Conservation (phyloP, 352 stramenopile species). For the Thalassiosira allenii region DNA sequence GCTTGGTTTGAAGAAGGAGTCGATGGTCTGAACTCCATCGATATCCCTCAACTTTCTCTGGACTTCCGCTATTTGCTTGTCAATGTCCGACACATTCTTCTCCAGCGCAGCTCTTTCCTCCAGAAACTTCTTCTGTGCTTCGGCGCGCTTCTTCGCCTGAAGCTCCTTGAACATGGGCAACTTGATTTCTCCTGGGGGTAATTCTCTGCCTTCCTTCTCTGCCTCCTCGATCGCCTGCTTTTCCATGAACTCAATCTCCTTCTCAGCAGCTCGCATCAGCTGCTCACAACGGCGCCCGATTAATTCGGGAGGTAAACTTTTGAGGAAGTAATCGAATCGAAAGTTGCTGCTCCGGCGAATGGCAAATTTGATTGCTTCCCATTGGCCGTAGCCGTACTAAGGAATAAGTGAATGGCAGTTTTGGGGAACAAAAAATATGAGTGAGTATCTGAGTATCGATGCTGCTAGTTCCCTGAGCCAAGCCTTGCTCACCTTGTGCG, state of each 20-base stretch:
- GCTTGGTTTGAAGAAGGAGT: slow-evolving; percentile 36
- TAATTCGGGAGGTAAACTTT: slow-evolving; percentile 74
- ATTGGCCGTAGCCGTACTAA: slow-evolving; percentile 61
- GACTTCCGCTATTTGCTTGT: slow-evolving; percentile 72
- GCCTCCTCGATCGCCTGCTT: slow-evolving; percentile 73
- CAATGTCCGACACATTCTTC: slow-evolving; percentile 73
- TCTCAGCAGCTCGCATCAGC: slow-evolving; percentile 81
- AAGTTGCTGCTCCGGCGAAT: slow-evolving; percentile 79
- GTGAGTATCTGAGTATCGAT: too few species aligned
- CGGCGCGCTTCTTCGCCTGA: slow-evolving; percentile 62
- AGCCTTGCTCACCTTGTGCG: slow-evolving; percentile 75
- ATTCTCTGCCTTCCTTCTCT: slow-evolving; percentile 50
- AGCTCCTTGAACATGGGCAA: slow-evolving; percentile 66
- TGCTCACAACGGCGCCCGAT: slow-evolving; percentile 82
- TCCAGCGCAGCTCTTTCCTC: slow-evolving; percentile 66
- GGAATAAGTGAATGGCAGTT: too few species aligned
- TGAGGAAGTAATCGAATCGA: slow-evolving; percentile 86
- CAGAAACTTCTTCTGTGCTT: slow-evolving; percentile 59
- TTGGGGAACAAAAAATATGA: too few species aligned
- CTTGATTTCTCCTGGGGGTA: slow-evolving; percentile 43
- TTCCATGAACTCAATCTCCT: slow-evolving; percentile 82
- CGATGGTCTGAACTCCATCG: slow-evolving; percentile 43
- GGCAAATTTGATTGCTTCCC: slow-evolving; percentile 84
- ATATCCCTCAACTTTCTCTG: slow-evolving; percentile 54
- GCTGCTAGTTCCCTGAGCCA: too few species aligned